Percentiles rank a stretch among this genome's conserved stretches.
Conservation (phyloP, 2,329 filamentous ascomycete genomes). For the Aspergillus proliferans region DNA sequence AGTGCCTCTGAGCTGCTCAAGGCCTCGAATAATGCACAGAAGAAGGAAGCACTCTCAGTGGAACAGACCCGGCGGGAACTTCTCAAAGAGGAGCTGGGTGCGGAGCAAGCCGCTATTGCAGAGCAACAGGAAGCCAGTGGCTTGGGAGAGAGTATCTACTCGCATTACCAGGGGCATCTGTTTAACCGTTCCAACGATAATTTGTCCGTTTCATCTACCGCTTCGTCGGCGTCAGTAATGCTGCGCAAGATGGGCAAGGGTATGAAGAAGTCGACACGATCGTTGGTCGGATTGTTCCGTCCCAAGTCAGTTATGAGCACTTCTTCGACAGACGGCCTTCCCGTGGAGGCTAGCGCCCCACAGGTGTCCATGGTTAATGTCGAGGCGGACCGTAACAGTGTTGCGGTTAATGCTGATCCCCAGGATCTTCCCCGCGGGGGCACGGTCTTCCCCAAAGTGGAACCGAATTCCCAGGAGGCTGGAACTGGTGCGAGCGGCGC, state of each 20-base stretch:
- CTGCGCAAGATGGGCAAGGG: conserved; percentile 96
- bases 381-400: conserved; percentile 80
- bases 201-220: conserved; percentile 50
- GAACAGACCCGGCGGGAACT: conserved; percentile 61
- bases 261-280: conserved; percentile 90
- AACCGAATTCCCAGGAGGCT: conserved; percentile 69
- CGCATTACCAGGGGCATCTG: conserved; percentile 66
- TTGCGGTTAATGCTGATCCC: conserved; percentile 64
- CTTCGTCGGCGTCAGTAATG: conserved; percentile 46
- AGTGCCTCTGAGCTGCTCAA: conserved; percentile 85
- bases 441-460: conserved; percentile 77
- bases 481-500: conserved; percentile 26
- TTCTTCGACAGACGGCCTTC: conserved; percentile 58
- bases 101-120: conserved; percentile 85
- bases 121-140: conserved; percentile 87
- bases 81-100: conserved; percentile 64
- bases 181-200: conserved; percentile 94
- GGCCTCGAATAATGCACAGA: conserved; percentile 54
- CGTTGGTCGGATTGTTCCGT: conserved; percentile 86
- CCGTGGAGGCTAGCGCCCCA: conserved; percentile 64
- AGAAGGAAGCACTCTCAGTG: conserved; percentile 40
- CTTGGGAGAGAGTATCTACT: conserved; percentile 89
- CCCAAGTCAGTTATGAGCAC: conserved; percentile 86
- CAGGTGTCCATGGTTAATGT: conserved; percentile 92
- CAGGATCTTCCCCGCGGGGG: conserved; percentile 63